These are phyloP conservation scores for Curvularia sp. DNA, from an alignment of 2,329 filamentous ascomycete species.

Conservation along the genomic window DNA sequence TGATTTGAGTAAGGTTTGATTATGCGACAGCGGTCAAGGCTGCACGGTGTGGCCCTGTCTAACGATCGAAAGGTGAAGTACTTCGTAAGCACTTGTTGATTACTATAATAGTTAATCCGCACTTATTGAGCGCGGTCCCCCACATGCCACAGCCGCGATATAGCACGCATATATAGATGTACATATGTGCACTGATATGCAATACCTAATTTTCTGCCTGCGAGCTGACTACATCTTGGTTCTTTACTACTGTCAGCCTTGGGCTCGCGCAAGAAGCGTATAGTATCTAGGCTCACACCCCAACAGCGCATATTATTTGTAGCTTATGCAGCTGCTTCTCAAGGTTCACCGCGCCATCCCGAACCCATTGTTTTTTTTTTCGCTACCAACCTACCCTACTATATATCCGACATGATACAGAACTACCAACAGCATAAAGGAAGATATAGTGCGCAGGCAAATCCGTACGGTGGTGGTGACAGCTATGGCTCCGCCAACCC, in stretches of 20 bases:
- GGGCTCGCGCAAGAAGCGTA: no score
- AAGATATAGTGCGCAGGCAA: slow-evolving; percentile 26
- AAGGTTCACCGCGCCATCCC: slow-evolving; percentile 23
- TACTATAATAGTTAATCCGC: no score
- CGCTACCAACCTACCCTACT: slow-evolving; percentile 17
- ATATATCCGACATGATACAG: slow-evolving; percentile 38
- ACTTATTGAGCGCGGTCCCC: no score
- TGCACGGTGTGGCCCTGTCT: no score
- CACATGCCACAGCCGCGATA: no score
- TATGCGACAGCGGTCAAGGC: no score
- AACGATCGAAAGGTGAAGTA: no score
- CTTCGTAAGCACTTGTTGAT: no score
- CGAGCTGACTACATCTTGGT: slow-evolving; percentile 7
- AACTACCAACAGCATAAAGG: slow-evolving; percentile 60
- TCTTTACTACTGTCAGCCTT: slow-evolving; percentile 12
- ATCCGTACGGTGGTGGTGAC: slow-evolving; percentile 50
- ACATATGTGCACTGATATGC: no score
- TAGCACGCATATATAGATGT: no score
- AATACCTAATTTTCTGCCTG: neutral
- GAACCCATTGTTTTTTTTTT: slow-evolving; percentile 18
- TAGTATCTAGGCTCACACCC: slow-evolving; percentile 9
- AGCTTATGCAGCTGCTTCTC: slow-evolving; percentile 34
- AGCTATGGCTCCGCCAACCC: slow-evolving; percentile 42
- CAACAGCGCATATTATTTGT: slow-evolving; percentile 33
- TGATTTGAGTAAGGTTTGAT: no score